Evolutionary conservation across 2,329 filamentous ascomycete genomes (phyloP).

Genomic region (Aaosphaeria pasadenensis): DNA sequence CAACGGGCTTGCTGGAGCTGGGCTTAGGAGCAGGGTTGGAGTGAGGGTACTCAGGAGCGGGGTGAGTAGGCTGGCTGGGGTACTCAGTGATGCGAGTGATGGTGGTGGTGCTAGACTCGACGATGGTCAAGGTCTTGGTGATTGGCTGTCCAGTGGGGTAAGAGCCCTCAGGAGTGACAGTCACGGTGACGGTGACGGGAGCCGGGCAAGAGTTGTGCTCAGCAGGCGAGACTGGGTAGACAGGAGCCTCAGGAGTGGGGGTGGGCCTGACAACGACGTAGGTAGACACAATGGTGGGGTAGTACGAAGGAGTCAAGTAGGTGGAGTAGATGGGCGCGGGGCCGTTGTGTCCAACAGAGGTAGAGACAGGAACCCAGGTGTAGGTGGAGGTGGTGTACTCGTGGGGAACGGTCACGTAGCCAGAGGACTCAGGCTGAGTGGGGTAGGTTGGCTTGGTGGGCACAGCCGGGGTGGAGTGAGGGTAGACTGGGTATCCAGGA

Average conservation of each 20-base stretch:
- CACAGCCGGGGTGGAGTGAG: background rate
- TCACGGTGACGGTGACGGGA: constrained; percentile 20
- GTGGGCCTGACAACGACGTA: constrained; percentile 13
- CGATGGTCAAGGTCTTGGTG: constrained; percentile 29
- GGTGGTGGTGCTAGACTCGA: constrained; percentile 16
- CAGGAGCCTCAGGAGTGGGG: constrained; percentile 5
- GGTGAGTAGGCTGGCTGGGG: constrained; percentile 1
- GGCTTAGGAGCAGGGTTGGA: constrained; percentile 1
- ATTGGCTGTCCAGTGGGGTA: constrained; percentile 11
- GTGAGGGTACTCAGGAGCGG: constrained; percentile 1
- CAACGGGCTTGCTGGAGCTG: background rate
- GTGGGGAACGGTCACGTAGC: constrained; percentile 22
- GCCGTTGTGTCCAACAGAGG: constrained; percentile 30
- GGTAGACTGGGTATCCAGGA: constrained; percentile 9
- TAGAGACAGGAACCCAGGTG: constrained; percentile 37
- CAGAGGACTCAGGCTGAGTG: constrained; percentile 18
- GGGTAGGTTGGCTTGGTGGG: background rate
- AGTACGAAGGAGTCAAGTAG: constrained; percentile 36
- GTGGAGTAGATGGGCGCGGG: constrained; percentile 34
- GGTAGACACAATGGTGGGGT: constrained; percentile 27
- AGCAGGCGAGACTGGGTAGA: background rate
- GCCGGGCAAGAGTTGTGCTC: constrained; percentile 20
- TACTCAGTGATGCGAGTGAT: constrained; percentile 20
- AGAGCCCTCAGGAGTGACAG: constrained; percentile 11
- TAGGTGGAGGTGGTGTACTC: constrained; percentile 33